These are phyloP conservation scores for Camillea tinctor DNA, from an alignment of 2,329 filamentous ascomycete genomes.

Conservation along the genomic window DNA sequence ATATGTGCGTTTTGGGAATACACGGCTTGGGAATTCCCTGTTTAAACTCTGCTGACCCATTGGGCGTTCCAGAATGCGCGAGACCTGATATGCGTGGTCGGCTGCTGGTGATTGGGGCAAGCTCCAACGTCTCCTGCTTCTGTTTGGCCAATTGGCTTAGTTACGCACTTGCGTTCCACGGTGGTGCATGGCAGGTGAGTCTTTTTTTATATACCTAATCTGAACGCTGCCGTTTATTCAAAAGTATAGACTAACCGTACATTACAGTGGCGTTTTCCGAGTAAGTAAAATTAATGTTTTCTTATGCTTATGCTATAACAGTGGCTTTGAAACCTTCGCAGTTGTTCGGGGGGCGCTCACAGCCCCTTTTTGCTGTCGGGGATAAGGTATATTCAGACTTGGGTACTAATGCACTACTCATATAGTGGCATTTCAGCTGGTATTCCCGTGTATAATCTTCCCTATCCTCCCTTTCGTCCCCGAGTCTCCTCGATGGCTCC, in stretches of 20 bases:
- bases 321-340: no score
- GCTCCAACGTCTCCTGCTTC: conserved; percentile 37
- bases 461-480: conserved; percentile 31
- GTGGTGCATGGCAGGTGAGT: conserved; percentile 36
- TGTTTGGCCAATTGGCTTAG: conserved; percentile 49
- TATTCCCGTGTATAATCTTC: conserved; percentile 37
- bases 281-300: background rate
- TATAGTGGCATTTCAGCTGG: conserved; percentile 35
- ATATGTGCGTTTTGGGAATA: no score
- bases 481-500: conserved; percentile 43
- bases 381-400: background rate
- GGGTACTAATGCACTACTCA: background rate
- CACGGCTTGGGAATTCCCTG: background rate
- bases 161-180: conserved; percentile 37
- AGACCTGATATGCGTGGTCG: conserved; percentile 26
- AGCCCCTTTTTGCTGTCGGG: background rate
- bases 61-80: conserved; percentile 23
- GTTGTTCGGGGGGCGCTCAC: no score
- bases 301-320: background rate
- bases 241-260: background rate
- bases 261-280: background rate
- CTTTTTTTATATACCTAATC: conserved; percentile 24
- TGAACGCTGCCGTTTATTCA: background rate
- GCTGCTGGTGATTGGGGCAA: conserved; percentile 27
- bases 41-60: background rate